Percentiles rank a stretch among this genome's conserved stretches.
These are phyloP conservation scores for Kazachstania bromeliacearum DNA, from an alignment of 805 yeast species.

Conservation along the genomic window DNA sequence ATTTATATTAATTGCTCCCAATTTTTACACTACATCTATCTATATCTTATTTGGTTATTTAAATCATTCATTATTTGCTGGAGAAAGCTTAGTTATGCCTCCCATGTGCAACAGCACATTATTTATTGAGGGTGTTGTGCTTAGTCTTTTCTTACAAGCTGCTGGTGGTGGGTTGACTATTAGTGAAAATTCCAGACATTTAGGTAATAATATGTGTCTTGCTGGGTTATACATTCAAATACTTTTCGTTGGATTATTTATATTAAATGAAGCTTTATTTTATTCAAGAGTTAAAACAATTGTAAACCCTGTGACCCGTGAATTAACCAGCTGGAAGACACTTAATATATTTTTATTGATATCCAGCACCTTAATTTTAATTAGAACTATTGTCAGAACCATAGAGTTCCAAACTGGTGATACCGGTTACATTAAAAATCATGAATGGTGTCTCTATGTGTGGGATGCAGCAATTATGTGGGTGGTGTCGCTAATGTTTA, in stretches of 20 bases:
- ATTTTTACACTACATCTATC: slow-evolving; percentile 27
- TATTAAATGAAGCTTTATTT: slow-evolving; percentile 13
- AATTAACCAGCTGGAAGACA: slow-evolving; percentile 8
- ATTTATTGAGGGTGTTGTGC: slow-evolving; percentile 28
- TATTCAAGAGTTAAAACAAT: slow-evolving; percentile 4
- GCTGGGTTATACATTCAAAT: slow-evolving; percentile 30
- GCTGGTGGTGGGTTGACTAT: slow-evolving; percentile 28
- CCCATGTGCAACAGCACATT: slow-evolving; percentile 18
- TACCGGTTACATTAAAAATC: slow-evolving; percentile 18
- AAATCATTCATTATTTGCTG: slow-evolving; percentile 12
- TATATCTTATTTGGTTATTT: slow-evolving; percentile 27
- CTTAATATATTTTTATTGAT: slow-evolving; percentile 9
- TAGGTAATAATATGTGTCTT: slow-evolving; percentile 20
- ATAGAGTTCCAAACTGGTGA: slow-evolving; percentile 26
- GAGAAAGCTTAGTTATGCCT: slow-evolving; percentile 14
- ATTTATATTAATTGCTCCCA: slow-evolving; percentile 27
- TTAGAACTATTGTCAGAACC: slow-evolving; percentile 27
- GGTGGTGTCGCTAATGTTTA: slow-evolving; percentile 7
- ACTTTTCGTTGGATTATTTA: slow-evolving; percentile 24
- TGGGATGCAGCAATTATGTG: slow-evolving; percentile 26
- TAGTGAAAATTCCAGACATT: neutral
- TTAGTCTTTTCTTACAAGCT: slow-evolving; percentile 25
- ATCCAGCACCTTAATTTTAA: slow-evolving; percentile 15
- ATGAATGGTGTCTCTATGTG: slow-evolving; percentile 23
- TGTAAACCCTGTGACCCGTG: neutral